Conservation (phyloP, 805 yeast genomes). For the Lachancea mirantina region DNA sequence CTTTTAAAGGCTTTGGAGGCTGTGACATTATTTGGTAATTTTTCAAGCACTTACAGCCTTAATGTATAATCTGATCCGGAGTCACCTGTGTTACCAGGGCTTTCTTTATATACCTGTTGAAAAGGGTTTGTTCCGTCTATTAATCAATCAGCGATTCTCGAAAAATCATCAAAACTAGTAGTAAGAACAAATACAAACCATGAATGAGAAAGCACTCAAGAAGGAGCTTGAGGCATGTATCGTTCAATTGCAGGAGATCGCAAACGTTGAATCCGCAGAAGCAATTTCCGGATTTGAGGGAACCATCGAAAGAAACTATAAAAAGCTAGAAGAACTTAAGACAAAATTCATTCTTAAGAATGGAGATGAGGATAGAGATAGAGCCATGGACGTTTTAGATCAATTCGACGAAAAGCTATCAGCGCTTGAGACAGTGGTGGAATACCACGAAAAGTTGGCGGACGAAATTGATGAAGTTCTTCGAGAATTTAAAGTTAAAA, state of each 20-base stretch:
- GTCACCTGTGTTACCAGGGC: background rate
- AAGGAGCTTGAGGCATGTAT: slow-evolving; percentile 19
- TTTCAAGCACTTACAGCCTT: no score
- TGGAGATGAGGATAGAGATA: slow-evolving; percentile 18
- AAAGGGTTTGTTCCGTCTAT: background rate
- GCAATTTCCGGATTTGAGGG: slow-evolving; percentile 22
- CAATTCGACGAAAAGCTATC: slow-evolving; percentile 17
- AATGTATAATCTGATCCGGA: no score
- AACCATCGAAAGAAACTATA: slow-evolving; percentile 18
- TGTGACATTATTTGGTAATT: slow-evolving; percentile 1
- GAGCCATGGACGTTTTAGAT: slow-evolving; percentile 28
- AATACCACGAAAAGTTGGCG: slow-evolving; percentile 39
- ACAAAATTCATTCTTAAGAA: slow-evolving; percentile 16
- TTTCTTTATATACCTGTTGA: background rate
- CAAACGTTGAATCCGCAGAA: slow-evolving; percentile 24
- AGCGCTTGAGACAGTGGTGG: slow-evolving; percentile 32
- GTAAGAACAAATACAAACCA: background rate
- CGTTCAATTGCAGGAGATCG: slow-evolving; percentile 19
- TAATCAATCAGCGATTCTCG: background rate
- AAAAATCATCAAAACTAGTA: background rate
- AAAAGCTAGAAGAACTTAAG: slow-evolving; percentile 19
- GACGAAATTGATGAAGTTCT: slow-evolving; percentile 59
- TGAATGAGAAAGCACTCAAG: slow-evolving; percentile 14
- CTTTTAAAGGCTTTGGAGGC: slow-evolving; percentile 5
- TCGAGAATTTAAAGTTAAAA: slow-evolving; percentile 44